phyloP scores from a whole-genome alignment of 2,329 filamentous ascomycete species.

The Trichoderma afroharzianum region DNA sequence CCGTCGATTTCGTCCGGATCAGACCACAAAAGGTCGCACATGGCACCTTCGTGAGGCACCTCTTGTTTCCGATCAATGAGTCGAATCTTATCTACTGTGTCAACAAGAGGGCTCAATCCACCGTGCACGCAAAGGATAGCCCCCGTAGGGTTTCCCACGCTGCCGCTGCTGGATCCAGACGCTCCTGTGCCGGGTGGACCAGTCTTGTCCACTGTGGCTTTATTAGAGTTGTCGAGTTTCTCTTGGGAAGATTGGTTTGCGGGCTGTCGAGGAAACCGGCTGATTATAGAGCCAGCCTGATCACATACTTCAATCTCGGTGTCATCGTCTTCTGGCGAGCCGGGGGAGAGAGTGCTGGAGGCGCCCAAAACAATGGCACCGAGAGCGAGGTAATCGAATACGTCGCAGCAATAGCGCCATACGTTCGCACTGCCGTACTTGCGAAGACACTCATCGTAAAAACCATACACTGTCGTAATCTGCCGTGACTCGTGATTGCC shows the following conservation, averaged over 20 bases:
- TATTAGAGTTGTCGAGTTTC: conserved; percentile 26
- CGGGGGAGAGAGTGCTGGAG: conserved; percentile 56
- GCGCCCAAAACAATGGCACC: conserved; percentile 90
- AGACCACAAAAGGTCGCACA: conserved; percentile 98
- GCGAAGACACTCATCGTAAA: conserved; percentile 93
- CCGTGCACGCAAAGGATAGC: conserved; percentile 95
- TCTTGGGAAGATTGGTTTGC: conserved; percentile 21
- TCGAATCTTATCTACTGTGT: conserved; percentile 92
- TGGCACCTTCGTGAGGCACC: conserved; percentile 95
- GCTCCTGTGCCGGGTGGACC: conserved; percentile 79
- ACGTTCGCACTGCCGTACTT: conserved; percentile 98
- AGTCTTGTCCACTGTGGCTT: conserved; percentile 36
- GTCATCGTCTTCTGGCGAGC: conserved; percentile 60
- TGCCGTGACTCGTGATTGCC: conserved; percentile 96
- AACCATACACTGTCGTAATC: conserved; percentile 96
- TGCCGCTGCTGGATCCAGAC: conserved; percentile 62
- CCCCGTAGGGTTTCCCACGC: conserved; percentile 66
- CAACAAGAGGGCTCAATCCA: conserved; percentile 84
- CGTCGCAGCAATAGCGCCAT: conserved; percentile 95
- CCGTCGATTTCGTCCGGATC: conserved; percentile 97
- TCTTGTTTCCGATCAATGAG: conserved; percentile 95
- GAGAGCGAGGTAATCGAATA: conserved; percentile 94
- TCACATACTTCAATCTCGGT: conserved; percentile 93
- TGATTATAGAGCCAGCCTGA: conserved; percentile 74
- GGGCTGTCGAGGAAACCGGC: conserved; percentile 59